These are phyloP conservation scores for Colletotrichum sansevieriae DNA, from an alignment of 2,329 filamentous ascomycete genomes.

Conservation along the genomic window DNA sequence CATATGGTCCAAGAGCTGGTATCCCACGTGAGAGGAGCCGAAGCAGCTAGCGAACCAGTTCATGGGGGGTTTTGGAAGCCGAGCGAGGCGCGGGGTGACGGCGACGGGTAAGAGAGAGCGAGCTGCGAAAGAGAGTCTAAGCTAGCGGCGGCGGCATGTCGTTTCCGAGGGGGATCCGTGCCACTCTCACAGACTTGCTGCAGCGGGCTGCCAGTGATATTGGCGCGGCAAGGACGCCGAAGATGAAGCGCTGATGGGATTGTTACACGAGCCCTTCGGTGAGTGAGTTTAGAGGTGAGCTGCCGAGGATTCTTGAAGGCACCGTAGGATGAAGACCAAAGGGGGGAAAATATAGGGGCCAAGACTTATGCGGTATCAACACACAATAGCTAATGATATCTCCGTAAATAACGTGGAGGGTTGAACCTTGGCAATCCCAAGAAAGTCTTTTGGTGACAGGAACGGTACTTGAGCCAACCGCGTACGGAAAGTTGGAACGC, in stretches of 20 bases:
- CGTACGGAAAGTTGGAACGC: constrained; percentile 24
- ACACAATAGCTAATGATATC: constrained; percentile 10
- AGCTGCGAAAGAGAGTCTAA: constrained; percentile 27
- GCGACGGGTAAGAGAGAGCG: constrained; percentile 16
- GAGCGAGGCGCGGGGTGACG: constrained; percentile 26
- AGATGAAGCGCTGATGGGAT: constrained; percentile 31
- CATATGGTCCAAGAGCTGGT: constrained; percentile 38
- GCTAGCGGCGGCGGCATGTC: constrained; percentile 36
- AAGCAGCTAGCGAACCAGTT: constrained; percentile 12
- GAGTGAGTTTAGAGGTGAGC: not conserved
- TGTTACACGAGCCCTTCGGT: constrained; percentile 1
- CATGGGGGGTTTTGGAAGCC: constrained; percentile 18
- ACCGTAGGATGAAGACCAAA: too few relatives aligned
- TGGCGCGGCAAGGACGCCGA: constrained; percentile 28
- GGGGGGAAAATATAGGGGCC: constrained; percentile 9
- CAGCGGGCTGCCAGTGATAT: constrained; percentile 11
- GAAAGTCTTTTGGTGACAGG: constrained; percentile 11
- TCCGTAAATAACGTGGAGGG: constrained; percentile 20
- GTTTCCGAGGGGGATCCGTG: constrained; percentile 41
- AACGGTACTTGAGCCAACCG: constrained; percentile 13
- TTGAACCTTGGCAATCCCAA: constrained; percentile 21
- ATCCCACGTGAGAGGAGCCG: constrained; percentile 39
- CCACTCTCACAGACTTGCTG: constrained; percentile 39
- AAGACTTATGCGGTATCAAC: not conserved
- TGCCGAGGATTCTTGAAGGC: not conserved